Base-by-base conservation (phyloP, 192 early-diverging fungal species). In the Spinellus fusiger region DNA sequence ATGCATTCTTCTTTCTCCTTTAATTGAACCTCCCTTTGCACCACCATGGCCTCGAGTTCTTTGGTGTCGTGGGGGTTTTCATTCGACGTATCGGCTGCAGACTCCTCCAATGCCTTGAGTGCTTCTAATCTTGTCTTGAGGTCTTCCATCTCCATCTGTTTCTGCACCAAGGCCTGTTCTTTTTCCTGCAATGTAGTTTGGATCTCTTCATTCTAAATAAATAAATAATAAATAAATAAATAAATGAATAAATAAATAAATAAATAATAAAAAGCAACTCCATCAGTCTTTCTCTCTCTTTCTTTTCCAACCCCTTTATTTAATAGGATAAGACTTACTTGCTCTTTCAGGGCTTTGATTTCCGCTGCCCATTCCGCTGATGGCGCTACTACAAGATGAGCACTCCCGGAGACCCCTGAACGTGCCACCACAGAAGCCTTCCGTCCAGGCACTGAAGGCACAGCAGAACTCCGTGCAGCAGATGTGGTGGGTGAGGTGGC, bases 311-410 rank as follows among this genome's bases (percentile, higher is more conserved):
- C n/a, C n/a, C n/a, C n/a, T n/a, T n/a, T n/a, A n/a, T n/a, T n/a
- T n/a, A n/a, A n/a, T n/a, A n/a, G n/a, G n/a, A n/a, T n/a, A n/a
- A n/a, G n/a, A 29, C 25, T 53, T 62, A 62, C 60, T 50, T 62
- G 34, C 28, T 64, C 62, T 13, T 64, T 64, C 6, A 64, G 23
- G 9, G 26, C 13, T 18, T 64, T 64, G 6, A 64, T 18, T 48
- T 64, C 53, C 23, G 40, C 53, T 20, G 34, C 22, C 16, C 54
- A 18, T 32, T 64, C 62, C 37, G 53, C 33, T 23, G 62, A 52
- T 35, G 48, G 29, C 10, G 57, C 37, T 32, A 10, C n/a, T 10
- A 18, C 31, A 53, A 29, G 2, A n/a, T 12, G 3, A 18, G 4
- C 18, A 44, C 15, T 44, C 40, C 40, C 40, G 40, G 40, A n/a